These are phyloP conservation scores for Mayamaea pseudoterrestris DNA, from an alignment of 108 stramenopile genomes.

Conservation along the genomic window DNA sequence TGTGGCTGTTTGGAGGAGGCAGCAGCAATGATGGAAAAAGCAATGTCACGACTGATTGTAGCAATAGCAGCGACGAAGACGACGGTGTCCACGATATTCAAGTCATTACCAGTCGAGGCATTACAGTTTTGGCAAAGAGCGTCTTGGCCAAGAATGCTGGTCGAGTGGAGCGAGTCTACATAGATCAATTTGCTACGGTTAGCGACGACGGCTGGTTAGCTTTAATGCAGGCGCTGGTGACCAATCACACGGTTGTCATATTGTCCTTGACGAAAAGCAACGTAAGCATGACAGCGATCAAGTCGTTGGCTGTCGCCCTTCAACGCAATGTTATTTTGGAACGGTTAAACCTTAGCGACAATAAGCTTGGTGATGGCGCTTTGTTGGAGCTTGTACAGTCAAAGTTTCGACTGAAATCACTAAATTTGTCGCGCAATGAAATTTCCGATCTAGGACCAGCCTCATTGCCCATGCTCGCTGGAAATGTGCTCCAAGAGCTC, in stretches of 20 bases:
- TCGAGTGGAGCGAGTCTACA: constrained; percentile 14
- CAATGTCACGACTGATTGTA: constrained; percentile 11
- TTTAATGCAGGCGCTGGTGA: constrained; percentile 3
- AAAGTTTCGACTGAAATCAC: constrained; percentile 3
- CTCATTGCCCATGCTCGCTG: neutral
- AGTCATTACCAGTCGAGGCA: neutral
- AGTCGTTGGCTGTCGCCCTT: constrained; percentile 19
- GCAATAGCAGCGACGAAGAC: constrained; percentile 7
- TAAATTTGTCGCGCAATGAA: constrained; percentile 18
- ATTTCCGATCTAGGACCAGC: constrained; percentile 11
- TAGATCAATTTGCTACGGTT: constrained; percentile 12
- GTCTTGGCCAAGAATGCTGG: constrained; percentile 2
- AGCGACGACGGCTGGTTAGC: constrained; percentile 11
- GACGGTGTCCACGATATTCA: constrained; percentile 3
- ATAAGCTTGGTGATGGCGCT: constrained; percentile 35
- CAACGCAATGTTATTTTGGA: constrained; percentile 17
- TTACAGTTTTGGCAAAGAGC: neutral
- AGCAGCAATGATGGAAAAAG: constrained; percentile 9
- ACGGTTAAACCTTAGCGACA: constrained; percentile 40
- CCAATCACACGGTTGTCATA: constrained; percentile 9
- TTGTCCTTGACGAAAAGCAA: constrained; percentile 14
- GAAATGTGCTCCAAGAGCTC: constrained; percentile 11
- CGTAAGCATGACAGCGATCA: constrained; percentile 14
- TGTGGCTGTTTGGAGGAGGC: neutral
- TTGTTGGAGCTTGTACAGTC: constrained; percentile 9